Base-by-base conservation (phyloP, 495 filamentous ascomycete species). In the Xeromyces bisporus region DNA sequence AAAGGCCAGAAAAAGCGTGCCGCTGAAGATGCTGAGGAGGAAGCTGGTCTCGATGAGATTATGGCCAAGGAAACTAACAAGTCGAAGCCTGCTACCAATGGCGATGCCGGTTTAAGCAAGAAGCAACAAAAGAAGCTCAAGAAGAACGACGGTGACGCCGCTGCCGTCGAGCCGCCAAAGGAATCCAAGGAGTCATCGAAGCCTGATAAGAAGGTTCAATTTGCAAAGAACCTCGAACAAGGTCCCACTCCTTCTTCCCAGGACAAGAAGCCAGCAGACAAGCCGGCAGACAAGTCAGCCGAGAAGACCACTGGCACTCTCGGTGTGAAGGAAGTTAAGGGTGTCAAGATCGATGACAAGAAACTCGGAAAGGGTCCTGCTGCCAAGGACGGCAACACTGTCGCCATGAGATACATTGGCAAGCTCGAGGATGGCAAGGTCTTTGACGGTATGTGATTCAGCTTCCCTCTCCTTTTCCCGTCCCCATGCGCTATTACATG, bases 41-140 rank as follows among this genome's bases (percentile, higher is more conserved):
- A 71, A 43, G 55, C 56, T 10, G 70, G 71, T 38, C 68, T 77
- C 18, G 79, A 89, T 31, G 78, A 82, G 29, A 60, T 77, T 35
- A 72, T 91, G 60, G 75, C 77, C 36, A 83, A 91, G 56, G 55
- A 58, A n/a, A 39, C 61, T 35, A 73, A 73, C 5, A 15, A 51
- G 50, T 21, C 55, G 32, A 57, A 60, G 38, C 47, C 63, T 6
- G 60, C 65, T 36, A 58, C 68, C 38, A 77, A 77, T 46, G 67
- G 62, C 40, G 69, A 73, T 36, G 47, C 56, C 27, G 66, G 61
- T 44, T 66, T 91, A 31, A 87, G 74, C 68, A 93, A 96, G 71
- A 96, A 93, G 65, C 82, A 97, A 55, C 73, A 76, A 45, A 96
- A 99, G 74, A 99, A 94, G 69, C 67, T 92, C 24, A 96, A 96